Percentiles rank a stretch among this genome's conserved stretches.
Conservation (phyloP, 805 yeast species). For the Geotrichum ghanense region DNA sequence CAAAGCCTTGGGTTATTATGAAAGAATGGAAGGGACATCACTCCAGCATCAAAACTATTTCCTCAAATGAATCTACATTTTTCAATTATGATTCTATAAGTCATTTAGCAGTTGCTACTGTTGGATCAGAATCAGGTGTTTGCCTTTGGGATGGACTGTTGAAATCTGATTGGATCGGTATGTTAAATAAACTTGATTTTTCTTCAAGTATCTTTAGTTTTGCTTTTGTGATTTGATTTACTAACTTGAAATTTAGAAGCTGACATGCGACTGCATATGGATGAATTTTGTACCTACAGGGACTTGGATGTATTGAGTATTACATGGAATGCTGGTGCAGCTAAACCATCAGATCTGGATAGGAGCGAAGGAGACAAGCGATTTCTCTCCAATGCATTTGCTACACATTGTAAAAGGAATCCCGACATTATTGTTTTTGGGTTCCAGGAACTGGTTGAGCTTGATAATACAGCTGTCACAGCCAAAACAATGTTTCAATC, state of each 20-base stretch:
- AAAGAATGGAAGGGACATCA: conserved; percentile 30
- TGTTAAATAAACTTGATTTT: conserved; percentile 2
- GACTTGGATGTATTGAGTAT: conserved; percentile 22
- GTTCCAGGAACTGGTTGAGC: conserved; percentile 79
- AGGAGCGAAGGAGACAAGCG: conserved; percentile 10
- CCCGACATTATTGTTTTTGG: conserved; percentile 76
- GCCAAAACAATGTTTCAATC: conserved; percentile 43
- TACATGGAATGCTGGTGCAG: conserved; percentile 33
- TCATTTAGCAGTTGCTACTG: conserved; percentile 18
- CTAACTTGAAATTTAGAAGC: conserved; percentile 8
- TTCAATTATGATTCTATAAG: conserved; percentile 7
- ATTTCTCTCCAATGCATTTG: conserved; percentile 12
- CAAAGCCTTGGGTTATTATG: conserved; percentile 23
- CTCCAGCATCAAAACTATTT: conserved; percentile 15
- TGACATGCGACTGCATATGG: conserved; percentile 19
- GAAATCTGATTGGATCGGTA: conserved; percentile 23
- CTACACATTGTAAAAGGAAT: conserved; percentile 19
- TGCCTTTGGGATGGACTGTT: conserved; percentile 27
- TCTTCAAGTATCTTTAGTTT: background rate
- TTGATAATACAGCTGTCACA: conserved; percentile 72
- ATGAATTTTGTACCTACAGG: conserved; percentile 19
- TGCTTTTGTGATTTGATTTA: background rate
- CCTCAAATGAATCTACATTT: conserved; percentile 9
- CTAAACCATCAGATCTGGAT: conserved; percentile 23
- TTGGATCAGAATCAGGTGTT: conserved; percentile 16